Evolutionary conservation across 1,284 basidiomycete species (phyloP).

Genomic region (Ustilago sp.): DNA sequence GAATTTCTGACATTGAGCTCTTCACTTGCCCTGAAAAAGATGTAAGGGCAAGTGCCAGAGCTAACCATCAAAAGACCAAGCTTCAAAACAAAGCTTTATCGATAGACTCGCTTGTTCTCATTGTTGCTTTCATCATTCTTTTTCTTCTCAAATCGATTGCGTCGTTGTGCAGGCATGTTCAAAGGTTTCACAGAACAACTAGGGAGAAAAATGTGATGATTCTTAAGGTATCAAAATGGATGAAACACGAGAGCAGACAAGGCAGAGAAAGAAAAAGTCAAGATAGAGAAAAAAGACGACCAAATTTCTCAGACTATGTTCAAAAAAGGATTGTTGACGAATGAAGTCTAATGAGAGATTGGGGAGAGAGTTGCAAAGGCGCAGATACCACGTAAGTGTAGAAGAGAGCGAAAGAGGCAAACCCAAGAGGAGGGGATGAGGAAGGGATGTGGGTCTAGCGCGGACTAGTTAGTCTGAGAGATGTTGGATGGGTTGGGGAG

Average conservation of each 20-base stretch:
- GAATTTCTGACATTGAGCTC: no score
- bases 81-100: not conserved
- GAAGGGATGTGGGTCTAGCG: slow-evolving; percentile 18
- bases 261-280: not conserved
- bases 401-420: not conserved
- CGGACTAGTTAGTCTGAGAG: slow-evolving; percentile 7
- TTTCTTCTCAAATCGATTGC: not conserved
- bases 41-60: not conserved
- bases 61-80: not conserved
- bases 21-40: not conserved
- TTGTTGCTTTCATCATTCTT: not conserved
- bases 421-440: not conserved
- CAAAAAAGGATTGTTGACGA: slow-evolving; percentile 3
- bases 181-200: not conserved
- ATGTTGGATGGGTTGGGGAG: no score
- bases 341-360: not conserved
- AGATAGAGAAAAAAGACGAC: slow-evolving; percentile 7
- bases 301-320: slow-evolving; percentile 10
- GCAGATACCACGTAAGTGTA: not conserved
- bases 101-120: not conserved
- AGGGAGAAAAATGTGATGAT: not conserved
- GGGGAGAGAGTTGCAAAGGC: not conserved
- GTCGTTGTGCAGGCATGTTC: not conserved
- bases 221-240: slow-evolving; percentile 8
- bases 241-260: not conserved